Evolutionary conservation across 1,284 basidiomycete species (phyloP), one percentile per base, ranked within the genome.

Genomic region (Ustilago loliicola): DNA sequence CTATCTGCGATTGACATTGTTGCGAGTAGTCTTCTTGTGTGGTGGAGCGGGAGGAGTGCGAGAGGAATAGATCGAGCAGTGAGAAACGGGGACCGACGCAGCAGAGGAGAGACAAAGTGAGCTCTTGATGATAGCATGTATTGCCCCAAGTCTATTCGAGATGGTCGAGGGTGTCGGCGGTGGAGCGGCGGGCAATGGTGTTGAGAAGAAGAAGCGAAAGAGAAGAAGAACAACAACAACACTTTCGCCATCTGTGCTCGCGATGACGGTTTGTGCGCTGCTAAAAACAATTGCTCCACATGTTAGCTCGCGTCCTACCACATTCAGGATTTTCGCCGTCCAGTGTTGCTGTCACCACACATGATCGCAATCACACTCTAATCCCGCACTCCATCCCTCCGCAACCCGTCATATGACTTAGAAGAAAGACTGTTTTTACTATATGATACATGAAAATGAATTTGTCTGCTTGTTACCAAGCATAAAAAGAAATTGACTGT

Each of bases 401-500:
- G 9, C 9, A n/a, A n/a, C n/a, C n/a, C n/a, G n/a, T 23, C 53
- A 48, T 53, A 8, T 19, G 9, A 15, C 7, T 38, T 38, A 15
- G 17, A 8, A 3, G 36, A 8, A 38, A 38, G 9, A 10, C 36
- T 38, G 7, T 38, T 8, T 11, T 38, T 15, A 15, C 7, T 7
- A 38, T 38, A 38, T 38, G 36, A 38, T 38, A 38, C 36, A 38
- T 38, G 15, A 3, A 13, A 40, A 56, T 4, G 40, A 19, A n/a
- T 30, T 13, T 29, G 55, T 3, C 27, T 30, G 38, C 3, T 5
- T 17, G n/a, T 51, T 73, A 73, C 71, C 71, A 73, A 54, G 71
- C 71, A 45, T 68, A 73, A 30, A 73, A 73, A 42, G 71, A 65
- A 1, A 73, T 73, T 1, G 71, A 68, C 38, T 65, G 71, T 0